Conservation (phyloP, 331 rosid species). For the Quercus tomentella region DNA sequence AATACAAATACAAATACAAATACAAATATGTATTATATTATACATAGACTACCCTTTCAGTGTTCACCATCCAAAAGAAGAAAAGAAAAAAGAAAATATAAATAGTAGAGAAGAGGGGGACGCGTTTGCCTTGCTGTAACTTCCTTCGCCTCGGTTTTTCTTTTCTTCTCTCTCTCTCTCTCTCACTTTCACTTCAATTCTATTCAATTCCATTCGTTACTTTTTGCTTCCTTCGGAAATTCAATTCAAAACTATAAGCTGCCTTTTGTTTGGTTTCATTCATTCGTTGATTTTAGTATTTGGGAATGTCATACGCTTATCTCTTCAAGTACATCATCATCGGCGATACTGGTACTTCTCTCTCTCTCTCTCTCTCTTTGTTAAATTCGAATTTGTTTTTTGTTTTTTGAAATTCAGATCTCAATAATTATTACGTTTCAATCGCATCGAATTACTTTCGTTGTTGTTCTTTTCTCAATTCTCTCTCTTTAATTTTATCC, state of each 20-base stretch:
- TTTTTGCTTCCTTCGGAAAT: neutral
- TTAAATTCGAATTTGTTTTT: neutral
- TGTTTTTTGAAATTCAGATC: neutral
- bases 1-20: too few species aligned
- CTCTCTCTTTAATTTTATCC: too few species aligned
- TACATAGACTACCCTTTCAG: too few species aligned
- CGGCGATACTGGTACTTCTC: conserved; percentile 87
- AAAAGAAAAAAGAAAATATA: too few species aligned
- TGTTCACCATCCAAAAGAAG: too few species aligned
- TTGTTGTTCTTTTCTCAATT: too few species aligned
- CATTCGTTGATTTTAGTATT: too few species aligned
- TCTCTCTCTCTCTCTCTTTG: too few species aligned
- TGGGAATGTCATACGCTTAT: conserved; percentile 85
- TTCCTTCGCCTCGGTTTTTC: conserved; percentile 1
- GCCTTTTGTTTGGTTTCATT: too few species aligned
- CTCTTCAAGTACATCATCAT: conserved; percentile 98
- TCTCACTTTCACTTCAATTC: neutral
- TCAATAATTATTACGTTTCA: neutral
- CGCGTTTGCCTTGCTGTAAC: conserved; percentile 42
- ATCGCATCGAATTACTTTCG: neutral
- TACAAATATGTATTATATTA: too few species aligned
- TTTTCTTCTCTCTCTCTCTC: neutral
- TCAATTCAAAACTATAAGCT: too few species aligned
- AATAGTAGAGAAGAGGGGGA: too few species aligned
- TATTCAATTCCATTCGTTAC: neutral